Percentiles rank a stretch among this genome's conserved stretches.
These are phyloP conservation scores for Pterulicium gracile DNA, from an alignment of 1,284 basidiomycete genomes.

Conservation along the genomic window DNA sequence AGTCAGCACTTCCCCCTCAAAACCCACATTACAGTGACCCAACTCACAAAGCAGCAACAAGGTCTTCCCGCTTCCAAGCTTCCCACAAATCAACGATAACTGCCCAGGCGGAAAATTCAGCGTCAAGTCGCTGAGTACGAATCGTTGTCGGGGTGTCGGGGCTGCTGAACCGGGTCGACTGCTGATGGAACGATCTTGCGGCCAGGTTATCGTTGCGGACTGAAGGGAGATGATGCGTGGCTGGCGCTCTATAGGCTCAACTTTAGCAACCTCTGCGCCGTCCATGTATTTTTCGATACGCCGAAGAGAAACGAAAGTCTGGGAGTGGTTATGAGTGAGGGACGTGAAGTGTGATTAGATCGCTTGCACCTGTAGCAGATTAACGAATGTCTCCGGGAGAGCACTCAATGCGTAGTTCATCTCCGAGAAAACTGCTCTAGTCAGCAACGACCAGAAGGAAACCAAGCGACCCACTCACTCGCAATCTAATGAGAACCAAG, in stretches of 20 bases:
- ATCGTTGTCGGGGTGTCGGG: constrained; percentile 68
- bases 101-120: constrained; percentile 72
- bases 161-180: constrained; percentile 47
- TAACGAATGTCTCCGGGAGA: constrained; percentile 85
- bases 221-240: constrained; percentile 59
- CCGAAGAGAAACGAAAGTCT: constrained; percentile 77
- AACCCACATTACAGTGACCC: constrained; percentile 1
- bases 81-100: constrained; percentile 76
- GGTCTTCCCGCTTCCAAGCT: constrained; percentile 77
- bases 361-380: constrained; percentile 61
- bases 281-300: constrained; percentile 87
- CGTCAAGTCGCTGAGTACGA: constrained; percentile 72
- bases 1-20: constrained; percentile 3
- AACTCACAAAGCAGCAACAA: constrained; percentile 56
- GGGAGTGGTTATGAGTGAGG: constrained; percentile 7
- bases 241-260: constrained; percentile 46
- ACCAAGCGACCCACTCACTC: constrained; percentile 20
- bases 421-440: constrained; percentile 66
- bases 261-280: constrained; percentile 55
- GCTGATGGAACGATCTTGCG: constrained; percentile 50
- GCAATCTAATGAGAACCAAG: constrained; percentile 29
- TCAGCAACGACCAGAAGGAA: constrained; percentile 4
- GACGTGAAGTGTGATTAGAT: no score
- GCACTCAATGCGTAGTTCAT: constrained; percentile 78
- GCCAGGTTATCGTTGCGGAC: constrained; percentile 86